phyloP scores from a whole-genome alignment of 1,284 basidiomycete species.

The Pascua sp. region DNA sequence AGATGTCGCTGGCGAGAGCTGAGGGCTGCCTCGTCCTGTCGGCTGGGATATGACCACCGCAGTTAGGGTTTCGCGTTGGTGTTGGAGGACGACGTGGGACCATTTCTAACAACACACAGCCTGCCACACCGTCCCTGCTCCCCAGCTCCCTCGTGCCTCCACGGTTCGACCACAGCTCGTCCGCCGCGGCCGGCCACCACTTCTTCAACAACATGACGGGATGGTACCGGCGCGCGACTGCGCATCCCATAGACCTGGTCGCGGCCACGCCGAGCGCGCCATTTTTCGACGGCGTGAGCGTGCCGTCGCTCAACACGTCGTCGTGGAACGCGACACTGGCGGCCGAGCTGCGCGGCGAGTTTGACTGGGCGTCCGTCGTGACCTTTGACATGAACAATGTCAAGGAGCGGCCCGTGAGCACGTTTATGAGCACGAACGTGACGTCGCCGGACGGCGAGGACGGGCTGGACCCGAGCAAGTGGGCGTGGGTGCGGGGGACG shows the following conservation, averaged over 20 bases:
- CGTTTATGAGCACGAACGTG: neutral
- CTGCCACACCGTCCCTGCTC: conserved; percentile 21
- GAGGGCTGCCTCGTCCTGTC: neutral
- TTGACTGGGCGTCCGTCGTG: conserved; percentile 32
- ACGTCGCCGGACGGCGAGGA: neutral
- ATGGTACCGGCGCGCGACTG: conserved; percentile 40
- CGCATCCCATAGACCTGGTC: conserved; percentile 25
- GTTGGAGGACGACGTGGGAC: neutral
- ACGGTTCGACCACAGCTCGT: conserved; percentile 22
- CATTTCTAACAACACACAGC: conserved; percentile 20
- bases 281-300: conserved; percentile 28
- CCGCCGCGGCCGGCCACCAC: neutral
- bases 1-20: neutral
- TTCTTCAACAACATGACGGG: conserved; percentile 48
- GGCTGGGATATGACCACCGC: neutral
- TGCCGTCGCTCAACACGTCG: conserved; percentile 30
- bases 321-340: conserved; percentile 39
- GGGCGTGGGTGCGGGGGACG: conserved; percentile 6
- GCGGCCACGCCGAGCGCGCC: conserved; percentile 5
- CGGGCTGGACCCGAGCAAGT: neutral
- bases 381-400: conserved; percentile 41
- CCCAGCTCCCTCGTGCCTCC: conserved; percentile 31
- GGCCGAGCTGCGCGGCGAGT: conserved; percentile 33
- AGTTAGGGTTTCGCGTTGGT: too few species aligned
- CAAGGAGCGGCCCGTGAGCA: conserved; percentile 28